phyloP scores from a whole-genome alignment of 805 yeast species.

The Starmerella apicola region DNA sequence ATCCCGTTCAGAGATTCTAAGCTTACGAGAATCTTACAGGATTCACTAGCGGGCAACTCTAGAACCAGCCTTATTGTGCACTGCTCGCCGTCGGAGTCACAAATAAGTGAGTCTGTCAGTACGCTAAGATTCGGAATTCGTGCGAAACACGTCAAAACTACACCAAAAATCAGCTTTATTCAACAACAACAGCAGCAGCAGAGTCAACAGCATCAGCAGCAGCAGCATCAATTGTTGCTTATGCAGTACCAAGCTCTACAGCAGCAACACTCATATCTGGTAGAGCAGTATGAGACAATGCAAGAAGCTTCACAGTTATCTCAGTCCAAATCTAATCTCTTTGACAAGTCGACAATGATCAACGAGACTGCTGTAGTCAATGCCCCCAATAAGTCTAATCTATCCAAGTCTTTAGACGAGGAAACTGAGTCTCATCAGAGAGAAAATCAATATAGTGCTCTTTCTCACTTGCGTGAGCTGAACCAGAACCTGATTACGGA shows the following conservation, averaged over 20 bases:
- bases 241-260: not conserved
- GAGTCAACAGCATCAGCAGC: not conserved
- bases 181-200: slow-evolving; percentile 5
- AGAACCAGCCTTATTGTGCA: slow-evolving; percentile 61
- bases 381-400: not conserved
- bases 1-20: slow-evolving; percentile 70
- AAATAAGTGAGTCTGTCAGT: slow-evolving; percentile 54
- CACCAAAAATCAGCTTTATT: slow-evolving; percentile 41
- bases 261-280: not conserved
- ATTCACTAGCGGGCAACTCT: slow-evolving; percentile 72
- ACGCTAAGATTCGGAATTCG: slow-evolving; percentile 64
- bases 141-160: slow-evolving; percentile 55
- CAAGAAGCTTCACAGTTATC: no score
- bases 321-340: not conserved
- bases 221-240: not conserved
- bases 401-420: not conserved
- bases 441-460: no score
- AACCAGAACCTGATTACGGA: slow-evolving; percentile 3
- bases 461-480: slow-evolving; percentile 1
- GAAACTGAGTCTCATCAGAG: no score
- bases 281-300: no score
- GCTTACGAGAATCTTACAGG: slow-evolving; percentile 64
- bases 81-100: slow-evolving; percentile 50
- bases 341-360: not conserved
- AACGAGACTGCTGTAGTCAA: not conserved